Conservation (phyloP, 768 basidiomycete species). For the Gautieria morchelliformis region DNA sequence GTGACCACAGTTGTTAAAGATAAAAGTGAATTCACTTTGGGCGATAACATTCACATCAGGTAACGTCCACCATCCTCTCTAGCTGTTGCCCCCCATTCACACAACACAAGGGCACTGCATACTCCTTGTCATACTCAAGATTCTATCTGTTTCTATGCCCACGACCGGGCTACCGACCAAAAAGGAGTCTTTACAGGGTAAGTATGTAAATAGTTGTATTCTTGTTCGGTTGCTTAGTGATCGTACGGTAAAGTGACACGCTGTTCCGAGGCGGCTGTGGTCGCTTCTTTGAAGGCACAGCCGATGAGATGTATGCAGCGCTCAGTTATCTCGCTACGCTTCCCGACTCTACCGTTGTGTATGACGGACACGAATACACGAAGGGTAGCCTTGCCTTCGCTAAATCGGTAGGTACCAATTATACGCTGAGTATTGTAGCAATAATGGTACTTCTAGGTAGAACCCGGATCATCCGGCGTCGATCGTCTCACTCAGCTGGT, state of each 20-base stretch:
- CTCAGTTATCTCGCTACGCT: conserved; percentile 61
- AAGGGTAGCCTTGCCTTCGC: conserved; percentile 64
- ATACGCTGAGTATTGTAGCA: neutral
- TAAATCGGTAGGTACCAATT: conserved; percentile 20
- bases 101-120: conserved; percentile 42
- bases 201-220: conserved; percentile 14
- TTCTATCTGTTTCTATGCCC: conserved; percentile 86
- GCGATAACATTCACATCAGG: conserved; percentile 52
- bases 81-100: too few relatives aligned
- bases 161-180: conserved; percentile 38
- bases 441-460: conserved; percentile 24
- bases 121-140: conserved; percentile 96
- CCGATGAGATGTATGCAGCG: conserved; percentile 71
- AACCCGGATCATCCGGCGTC: conserved; percentile 54
- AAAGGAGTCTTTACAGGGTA: conserved; percentile 86
- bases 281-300: conserved; percentile 87
- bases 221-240: neutral
- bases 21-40: conserved; percentile 70
- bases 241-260: conserved; percentile 45
- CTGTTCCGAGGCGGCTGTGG: conserved; percentile 83
- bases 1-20: conserved; percentile 71
- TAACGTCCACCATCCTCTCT: conserved; percentile 17
- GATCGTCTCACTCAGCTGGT: conserved; percentile 49
- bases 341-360: conserved; percentile 72
- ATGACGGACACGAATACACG: conserved; percentile 93